Base-by-base conservation (phyloP, 225 moss, liverwort and hornwort genomes). In the Bryoerythrophyllum caledonicum region DNA sequence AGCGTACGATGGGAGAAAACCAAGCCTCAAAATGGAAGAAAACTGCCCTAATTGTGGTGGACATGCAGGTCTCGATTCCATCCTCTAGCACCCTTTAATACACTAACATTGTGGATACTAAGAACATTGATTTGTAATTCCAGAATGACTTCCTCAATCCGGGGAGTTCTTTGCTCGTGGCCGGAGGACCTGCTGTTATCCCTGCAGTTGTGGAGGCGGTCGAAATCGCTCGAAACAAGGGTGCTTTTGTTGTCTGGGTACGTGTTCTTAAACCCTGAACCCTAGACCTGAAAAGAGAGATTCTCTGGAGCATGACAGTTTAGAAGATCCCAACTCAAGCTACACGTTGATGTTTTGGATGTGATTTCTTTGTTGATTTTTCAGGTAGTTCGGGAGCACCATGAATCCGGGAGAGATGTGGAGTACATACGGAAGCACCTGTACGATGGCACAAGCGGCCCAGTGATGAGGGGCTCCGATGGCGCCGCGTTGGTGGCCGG, bases 171-270 rank as follows among this genome's bases (percentile, higher is more conserved):
- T 60, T 99, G 78, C 87, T 90, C 77, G 93, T 99, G 64, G 88
- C 83, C 68, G 95, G 95, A 58, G 99, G 99, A 46, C 81, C 88
- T 67, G 73, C 26, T 63, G 78, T 93, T 13, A 84, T 99, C 65
- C 85, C 83, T 67, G 86, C 85, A 63, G 93, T 95, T 58, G 85
- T 68, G 76, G 86, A 87, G 74, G 88, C 95, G 14, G 92, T 99
- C 27, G 81, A 84, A 35, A 70, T 91, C 32, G 92, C 92, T 63
- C 90, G 93, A 59, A 82, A 88, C 57, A 90, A 93, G 65, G 90
- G 99, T 73, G 92, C 83, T 73, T 86, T 91, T 68, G 77, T 99
- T 75, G 85, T 99, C 61, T 99, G 99, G 95, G 95, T 95, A 83
- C 13, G 76, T 61, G 19, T 80, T 70, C 70, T 52, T 59, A 37